phyloP scores from a whole-genome alignment of 1,139 yeast species.

The Meyerozyma athensensis region DNA sequence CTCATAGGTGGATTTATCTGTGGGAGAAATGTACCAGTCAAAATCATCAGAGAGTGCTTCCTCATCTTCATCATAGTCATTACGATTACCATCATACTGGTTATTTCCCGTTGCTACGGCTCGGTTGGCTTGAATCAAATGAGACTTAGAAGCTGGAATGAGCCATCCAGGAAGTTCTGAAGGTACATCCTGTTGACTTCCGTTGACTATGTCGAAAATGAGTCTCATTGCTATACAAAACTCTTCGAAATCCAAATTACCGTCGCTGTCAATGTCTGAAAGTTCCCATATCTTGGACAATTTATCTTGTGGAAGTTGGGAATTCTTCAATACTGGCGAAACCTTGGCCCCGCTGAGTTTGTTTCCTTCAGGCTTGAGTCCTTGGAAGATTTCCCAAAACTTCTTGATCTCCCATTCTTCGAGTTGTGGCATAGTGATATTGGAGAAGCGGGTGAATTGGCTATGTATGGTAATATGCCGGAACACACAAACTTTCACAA shows the following conservation, averaged over 20 bases:
- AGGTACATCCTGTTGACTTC: slow-evolving; percentile 62
- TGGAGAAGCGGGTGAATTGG: neutral
- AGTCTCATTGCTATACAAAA: slow-evolving; percentile 96
- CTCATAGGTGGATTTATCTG: slow-evolving; percentile 75
- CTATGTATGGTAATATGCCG: too few relatives aligned
- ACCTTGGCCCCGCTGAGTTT: slow-evolving; percentile 82
- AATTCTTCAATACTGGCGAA: slow-evolving; percentile 81
- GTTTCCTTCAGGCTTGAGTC: slow-evolving; percentile 74
- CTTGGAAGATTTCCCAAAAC: slow-evolving; percentile 95
- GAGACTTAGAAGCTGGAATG: slow-evolving; percentile 83
- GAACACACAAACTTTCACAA: too few relatives aligned
- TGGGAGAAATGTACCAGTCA: slow-evolving; percentile 95
- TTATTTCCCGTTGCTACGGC: slow-evolving; percentile 47
- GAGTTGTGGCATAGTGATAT: slow-evolving; percentile 48
- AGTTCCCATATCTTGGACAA: slow-evolving; percentile 85
- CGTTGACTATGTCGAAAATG: slow-evolving; percentile 85
- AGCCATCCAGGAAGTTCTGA: slow-evolving; percentile 81
- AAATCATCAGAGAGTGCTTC: slow-evolving; percentile 60
- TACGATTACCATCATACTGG: slow-evolving; percentile 13
- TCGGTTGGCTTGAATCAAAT: slow-evolving; percentile 72
- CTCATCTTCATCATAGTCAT: slow-evolving; percentile 51
- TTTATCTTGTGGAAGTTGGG: slow-evolving; percentile 71
- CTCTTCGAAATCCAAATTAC: slow-evolving; percentile 90
- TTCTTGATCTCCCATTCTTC: slow-evolving; percentile 95
- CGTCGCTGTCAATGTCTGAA: slow-evolving; percentile 91